Evolutionary conservation across 805 yeast genomes (phyloP).

Genomic region (Starmera amethionina): DNA sequence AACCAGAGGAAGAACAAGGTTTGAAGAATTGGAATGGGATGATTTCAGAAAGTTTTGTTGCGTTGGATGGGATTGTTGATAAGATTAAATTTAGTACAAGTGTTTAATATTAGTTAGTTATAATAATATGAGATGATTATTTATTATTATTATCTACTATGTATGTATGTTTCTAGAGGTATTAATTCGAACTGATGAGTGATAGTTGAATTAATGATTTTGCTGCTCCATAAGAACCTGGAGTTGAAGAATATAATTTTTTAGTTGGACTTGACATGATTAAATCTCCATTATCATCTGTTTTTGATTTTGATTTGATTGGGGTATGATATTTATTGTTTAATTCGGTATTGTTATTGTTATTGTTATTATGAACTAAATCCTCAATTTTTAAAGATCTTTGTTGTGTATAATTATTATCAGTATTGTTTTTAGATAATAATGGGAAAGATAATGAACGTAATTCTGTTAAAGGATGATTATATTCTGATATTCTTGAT

Average conservation of each 20-base stretch:
- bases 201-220: constrained; percentile 32
- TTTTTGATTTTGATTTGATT: no score
- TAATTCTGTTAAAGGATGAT: neutral
- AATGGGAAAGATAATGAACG: constrained; percentile 1
- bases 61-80: constrained; percentile 12
- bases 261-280: constrained; percentile 29
- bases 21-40: constrained; percentile 12
- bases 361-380: constrained; percentile 3
- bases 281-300: constrained; percentile 12
- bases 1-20: neutral
- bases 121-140: neutral
- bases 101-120: neutral
- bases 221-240: constrained; percentile 40
- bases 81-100: neutral
- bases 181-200: constrained; percentile 15
- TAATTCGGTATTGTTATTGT: constrained; percentile 2
- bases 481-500: constrained; percentile 6
- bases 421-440: neutral
- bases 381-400: constrained; percentile 11
- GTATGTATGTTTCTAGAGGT: neutral
- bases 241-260: constrained; percentile 26
- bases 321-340: constrained; percentile 11
- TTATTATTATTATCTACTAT: neutral
- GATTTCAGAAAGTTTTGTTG: no score
- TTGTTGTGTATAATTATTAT: neutral